Evolutionary conservation across 1,284 basidiomycete genomes (phyloP).

Genomic region (Cutaneotrichosporon sp.): DNA sequence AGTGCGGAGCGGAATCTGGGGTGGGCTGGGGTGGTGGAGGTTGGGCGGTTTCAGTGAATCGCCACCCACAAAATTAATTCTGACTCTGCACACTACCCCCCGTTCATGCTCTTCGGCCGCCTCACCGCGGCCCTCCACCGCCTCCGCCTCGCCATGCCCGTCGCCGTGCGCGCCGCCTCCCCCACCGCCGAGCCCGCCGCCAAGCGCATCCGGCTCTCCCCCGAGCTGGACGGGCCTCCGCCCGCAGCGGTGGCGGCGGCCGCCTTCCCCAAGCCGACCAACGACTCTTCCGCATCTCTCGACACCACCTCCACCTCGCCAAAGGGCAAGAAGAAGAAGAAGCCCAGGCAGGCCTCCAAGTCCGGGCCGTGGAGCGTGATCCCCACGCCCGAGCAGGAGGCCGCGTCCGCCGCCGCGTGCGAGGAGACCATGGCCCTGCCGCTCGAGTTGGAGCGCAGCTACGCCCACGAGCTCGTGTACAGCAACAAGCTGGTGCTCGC

Average conservation of each 20-base stretch:
- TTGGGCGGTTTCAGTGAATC: neutral
- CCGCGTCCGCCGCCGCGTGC: conserved; percentile 2
- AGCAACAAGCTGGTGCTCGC: conserved; percentile 84
- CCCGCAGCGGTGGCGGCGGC: neutral
- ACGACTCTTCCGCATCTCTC: neutral
- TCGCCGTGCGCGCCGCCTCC: conserved; percentile 23
- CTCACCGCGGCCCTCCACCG: conserved; percentile 6
- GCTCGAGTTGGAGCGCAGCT: conserved; percentile 37
- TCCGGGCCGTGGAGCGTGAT: neutral
- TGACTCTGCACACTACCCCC: conserved; percentile 2
- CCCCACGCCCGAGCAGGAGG: conserved; percentile 14
- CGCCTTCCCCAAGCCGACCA: neutral
- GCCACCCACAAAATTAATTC: conserved; percentile 10
- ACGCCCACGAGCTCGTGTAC: conserved; percentile 52
- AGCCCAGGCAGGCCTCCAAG: conserved; percentile 6
- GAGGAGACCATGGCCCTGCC: conserved; percentile 40
- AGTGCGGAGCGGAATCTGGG: conserved; percentile 1
- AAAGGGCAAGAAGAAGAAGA: conserved; percentile 9
- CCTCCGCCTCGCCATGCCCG: conserved; percentile 20
- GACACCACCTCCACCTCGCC: neutral
- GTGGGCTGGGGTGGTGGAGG: neutral
- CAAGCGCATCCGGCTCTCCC: conserved; percentile 11
- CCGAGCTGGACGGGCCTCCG: neutral
- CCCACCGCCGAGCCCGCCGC: conserved; percentile 10
- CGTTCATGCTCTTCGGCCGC: conserved; percentile 12